Conservation (phyloP, 2,329 filamentous ascomycete species). For the Beauveria brongniartii region DNA sequence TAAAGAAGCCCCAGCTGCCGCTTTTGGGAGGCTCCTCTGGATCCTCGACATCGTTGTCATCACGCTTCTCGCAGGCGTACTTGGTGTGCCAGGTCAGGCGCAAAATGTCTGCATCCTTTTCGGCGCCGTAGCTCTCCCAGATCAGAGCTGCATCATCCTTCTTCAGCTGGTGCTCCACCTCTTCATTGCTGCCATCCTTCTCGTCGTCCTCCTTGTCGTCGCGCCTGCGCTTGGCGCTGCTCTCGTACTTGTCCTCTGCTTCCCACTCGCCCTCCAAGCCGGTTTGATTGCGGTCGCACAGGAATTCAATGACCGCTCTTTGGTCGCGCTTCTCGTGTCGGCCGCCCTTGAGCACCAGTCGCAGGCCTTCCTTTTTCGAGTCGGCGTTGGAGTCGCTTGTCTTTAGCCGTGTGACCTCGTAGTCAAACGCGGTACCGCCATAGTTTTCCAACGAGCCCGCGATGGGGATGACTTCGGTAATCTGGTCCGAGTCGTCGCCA, state of each 20-base stretch:
- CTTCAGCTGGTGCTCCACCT: constrained; percentile 43
- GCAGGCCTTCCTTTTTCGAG: constrained; percentile 61
- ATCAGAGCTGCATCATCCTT: constrained; percentile 57
- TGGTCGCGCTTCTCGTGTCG: constrained; percentile 47
- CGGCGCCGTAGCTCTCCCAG: constrained; percentile 64
- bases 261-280: constrained; percentile 66
- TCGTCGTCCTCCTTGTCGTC: constrained; percentile 27
- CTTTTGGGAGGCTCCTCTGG: constrained; percentile 37
- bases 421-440: constrained; percentile 54
- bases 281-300: constrained; percentile 65
- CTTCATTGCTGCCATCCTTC: constrained; percentile 30
- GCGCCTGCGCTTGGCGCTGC: constrained; percentile 24
- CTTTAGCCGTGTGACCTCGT: constrained; percentile 58
- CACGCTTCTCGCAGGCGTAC: constrained; percentile 64
- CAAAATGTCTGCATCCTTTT: constrained; percentile 54
- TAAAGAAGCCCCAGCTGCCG: constrained; percentile 86
- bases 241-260: constrained; percentile 45
- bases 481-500: constrained; percentile 37
- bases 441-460: constrained; percentile 59
- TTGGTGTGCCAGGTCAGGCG: constrained; percentile 81
- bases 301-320: constrained; percentile 74
- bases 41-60: constrained; percentile 31
- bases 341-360: constrained; percentile 58
- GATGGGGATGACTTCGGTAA: constrained; percentile 59
- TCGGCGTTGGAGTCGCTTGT: constrained; percentile 56